A percentile compares a stretch with the other conserved stretches of the same genome.
phyloP scores from a whole-genome alignment of 257 asterid species.

The Petunia secreta region DNA sequence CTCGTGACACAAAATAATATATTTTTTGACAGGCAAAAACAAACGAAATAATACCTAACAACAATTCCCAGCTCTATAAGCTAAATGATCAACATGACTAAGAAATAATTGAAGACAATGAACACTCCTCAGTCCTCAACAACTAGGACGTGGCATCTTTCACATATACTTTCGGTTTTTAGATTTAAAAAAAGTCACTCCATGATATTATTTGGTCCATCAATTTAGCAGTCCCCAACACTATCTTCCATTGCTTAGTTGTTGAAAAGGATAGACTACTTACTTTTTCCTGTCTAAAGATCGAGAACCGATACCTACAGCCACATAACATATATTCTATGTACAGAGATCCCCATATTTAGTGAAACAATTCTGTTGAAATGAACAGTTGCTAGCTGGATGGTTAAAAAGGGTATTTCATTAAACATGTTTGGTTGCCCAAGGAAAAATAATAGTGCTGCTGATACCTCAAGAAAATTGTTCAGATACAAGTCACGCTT shows the following conservation, averaged over 20 bases:
- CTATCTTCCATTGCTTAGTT: neutral
- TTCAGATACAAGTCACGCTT: constrained; percentile 50
- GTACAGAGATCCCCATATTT: neutral
- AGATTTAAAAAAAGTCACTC: too few relatives aligned
- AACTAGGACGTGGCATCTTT: neutral
- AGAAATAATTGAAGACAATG: neutral
- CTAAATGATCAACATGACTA: neutral
- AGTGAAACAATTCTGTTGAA: constrained; percentile 3
- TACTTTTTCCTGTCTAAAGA: neutral
- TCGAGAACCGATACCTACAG: neutral
- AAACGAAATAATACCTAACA: neutral
- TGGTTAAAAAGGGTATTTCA: neutral
- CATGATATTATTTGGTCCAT: neutral
- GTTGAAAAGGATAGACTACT: neutral
- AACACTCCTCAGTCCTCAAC: neutral
- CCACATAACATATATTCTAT: too few relatives aligned
- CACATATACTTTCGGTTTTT: neutral
- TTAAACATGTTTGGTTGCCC: neutral
- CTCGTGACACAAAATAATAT: neutral
- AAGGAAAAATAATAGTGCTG: neutral
- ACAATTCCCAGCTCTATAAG: neutral
- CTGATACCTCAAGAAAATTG: constrained; percentile 58
- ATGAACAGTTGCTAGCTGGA: neutral
- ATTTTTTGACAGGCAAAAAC: neutral
- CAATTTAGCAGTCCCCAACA: neutral